Base-by-base conservation (phyloP, 1,284 basidiomycete genomes). In the Cryptococcus floricola region DNA sequence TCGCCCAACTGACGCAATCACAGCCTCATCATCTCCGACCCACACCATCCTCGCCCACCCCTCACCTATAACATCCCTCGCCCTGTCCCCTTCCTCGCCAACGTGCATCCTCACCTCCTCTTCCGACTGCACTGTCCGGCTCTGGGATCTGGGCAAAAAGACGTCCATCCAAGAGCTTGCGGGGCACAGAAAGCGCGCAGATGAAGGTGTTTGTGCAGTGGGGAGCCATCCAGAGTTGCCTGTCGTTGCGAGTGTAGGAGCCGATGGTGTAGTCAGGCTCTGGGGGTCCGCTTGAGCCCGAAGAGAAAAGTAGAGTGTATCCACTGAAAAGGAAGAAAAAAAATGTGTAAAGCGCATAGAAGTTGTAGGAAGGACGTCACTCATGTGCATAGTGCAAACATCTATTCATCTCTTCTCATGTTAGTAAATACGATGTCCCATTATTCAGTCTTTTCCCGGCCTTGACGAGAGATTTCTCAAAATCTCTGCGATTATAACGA, bases 221-320 rank as follows among this genome's bases (percentile, higher is more conserved):
- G 66, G 64, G 6, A 61, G 62, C 48, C 90, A 94, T 72, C 85
- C 88, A 8, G 84, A 86, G 55, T 77, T 93, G 57, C 89, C 90
- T 18, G 86, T 92, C 71, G 86, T 97, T 81, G 91, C 88, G 10
- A 93, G 89, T 69, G 89, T 91, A 6, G 94, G 94, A 18, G 91
- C 92, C 8, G 94, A 98, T 76, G 92, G 93, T n/a, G 86, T 92
- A 28, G 85, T 97, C 58, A 91, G 93, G 74, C 80, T 98, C 46
- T 97, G 74, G 74, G 67, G 69, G 1, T 60, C 66, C 18, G 61
- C 59, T 16, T 69, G 49, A 48, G 25, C 12, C 16, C 12, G 13
- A 31, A 12, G 18, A 12, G 23, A 18, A 31, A 31, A 31, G 10
- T 27, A 38, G 19, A 18, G 31, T 19, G 18, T 14, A 44, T 5